Evolutionary conservation across 768 basidiomycete species (phyloP), one percentile per base, ranked within the genome.

Genomic region (Termitomyces sp.): DNA sequence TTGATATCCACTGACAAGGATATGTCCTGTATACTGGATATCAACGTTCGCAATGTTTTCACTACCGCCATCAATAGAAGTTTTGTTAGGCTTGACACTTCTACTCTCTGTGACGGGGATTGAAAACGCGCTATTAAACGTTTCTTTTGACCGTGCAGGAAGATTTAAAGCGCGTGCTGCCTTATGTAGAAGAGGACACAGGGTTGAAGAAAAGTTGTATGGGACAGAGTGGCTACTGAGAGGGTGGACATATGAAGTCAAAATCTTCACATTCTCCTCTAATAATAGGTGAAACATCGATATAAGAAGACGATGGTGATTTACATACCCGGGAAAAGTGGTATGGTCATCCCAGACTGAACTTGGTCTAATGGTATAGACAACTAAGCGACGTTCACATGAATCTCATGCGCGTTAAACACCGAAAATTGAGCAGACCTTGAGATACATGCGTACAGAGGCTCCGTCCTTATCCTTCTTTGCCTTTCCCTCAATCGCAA

Each of bases 181-280:
- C 53, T 80, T 84, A 62, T 84, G 80, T 3, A 92, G 77, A 13
- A 87, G 74, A 13, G 89, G 87, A 4, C 75, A 85, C 30, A 79
- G 69, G 2, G 80, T 68, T 0, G 85, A 78, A 4, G 87, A 88
- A 67, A 91, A 91, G 66, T 82, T 83, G 72, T 90, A 92, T 8
- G 90, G 90, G 2, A 78, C 78, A 4, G 86, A 89, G 59, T 81
- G 81, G 56, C 70, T 74, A 70, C 92, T 88, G 35, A 92, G 73
- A 8, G 91, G 90, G 63, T 92, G 90, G 4, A 90, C 82, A 67
- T 88, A 81, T 9, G 87, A 87, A 8, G 81, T 78, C 44, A 89
- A 67, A 48, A 92, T 80, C 69, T 88, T 90, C 59, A 92, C 73
- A 65, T 87, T 90, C 61, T 88, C 89, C 85, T 92, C 90, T 90